phyloP scores from a whole-genome alignment of 805 yeast genomes.

The Metschnikowia bowlesiae region DNA sequence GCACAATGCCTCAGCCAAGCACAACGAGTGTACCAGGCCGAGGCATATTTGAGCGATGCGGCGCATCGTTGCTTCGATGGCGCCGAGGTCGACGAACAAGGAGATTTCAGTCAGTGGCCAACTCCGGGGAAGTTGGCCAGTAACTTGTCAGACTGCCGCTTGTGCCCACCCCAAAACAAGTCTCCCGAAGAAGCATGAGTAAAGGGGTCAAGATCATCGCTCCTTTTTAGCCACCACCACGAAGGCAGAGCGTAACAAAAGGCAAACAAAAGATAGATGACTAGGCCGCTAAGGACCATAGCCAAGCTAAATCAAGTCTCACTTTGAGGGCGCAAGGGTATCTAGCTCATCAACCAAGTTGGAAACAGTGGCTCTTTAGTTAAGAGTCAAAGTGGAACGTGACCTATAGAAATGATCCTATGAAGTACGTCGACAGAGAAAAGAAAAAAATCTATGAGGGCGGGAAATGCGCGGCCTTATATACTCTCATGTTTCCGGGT shows the following conservation, averaged over 20 bases:
- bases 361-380: constrained; percentile 98
- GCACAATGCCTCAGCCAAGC: background rate
- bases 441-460: constrained; percentile 28
- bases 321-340: constrained; percentile 86
- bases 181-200: constrained; percentile 83
- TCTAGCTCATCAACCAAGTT: constrained; percentile 95
- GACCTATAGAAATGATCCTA: constrained; percentile 98
- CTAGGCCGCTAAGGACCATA: constrained; percentile 86
- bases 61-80: background rate
- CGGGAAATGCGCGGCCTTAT: constrained; percentile 7
- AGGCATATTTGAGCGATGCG: background rate
- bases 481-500: constrained; percentile 12
- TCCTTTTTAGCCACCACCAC: constrained; percentile 50
- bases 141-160: constrained; percentile 99
- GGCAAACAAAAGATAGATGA: constrained; percentile 60
- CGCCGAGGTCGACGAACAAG: constrained; percentile 2
- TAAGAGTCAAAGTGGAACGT: constrained; percentile 86
- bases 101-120: constrained; percentile 3
- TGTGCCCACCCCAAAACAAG: constrained; percentile 86
- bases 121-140: constrained; percentile 8
- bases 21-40: background rate
- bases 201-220: constrained; percentile 99
- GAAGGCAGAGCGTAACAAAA: constrained; percentile 26
- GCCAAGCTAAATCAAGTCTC: constrained; percentile 79
- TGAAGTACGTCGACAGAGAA: constrained; percentile 96